phyloP scores from a whole-genome alignment of 192 early-diverging fungal genomes.

The Spizellomyces punctatus region DNA sequence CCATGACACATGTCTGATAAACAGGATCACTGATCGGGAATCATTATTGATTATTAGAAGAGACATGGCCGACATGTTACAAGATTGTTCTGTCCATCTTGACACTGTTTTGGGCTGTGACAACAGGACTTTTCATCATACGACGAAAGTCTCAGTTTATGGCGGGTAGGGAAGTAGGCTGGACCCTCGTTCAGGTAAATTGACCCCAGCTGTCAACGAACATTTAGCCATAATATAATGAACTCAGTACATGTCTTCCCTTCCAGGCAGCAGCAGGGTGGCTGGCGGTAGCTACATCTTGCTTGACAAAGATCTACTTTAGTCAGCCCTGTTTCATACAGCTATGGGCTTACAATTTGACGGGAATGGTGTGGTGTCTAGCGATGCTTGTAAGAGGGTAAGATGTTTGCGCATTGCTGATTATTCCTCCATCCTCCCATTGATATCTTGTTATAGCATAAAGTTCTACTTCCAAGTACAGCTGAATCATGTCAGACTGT shows the following conservation, averaged over 20 bases:
- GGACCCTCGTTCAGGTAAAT: neutral
- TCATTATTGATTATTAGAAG: no score
- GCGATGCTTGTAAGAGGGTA: conserved; percentile 12
- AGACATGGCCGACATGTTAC: no score
- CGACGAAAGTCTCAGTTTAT: neutral
- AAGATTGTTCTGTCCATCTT: no score
- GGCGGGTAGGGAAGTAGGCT: neutral
- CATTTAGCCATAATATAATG: neutral
- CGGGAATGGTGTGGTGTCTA: neutral
- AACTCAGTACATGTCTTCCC: neutral
- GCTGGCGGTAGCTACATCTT: neutral
- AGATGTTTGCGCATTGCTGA: neutral
- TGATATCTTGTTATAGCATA: conserved; percentile 2
- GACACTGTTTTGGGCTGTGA: neutral
- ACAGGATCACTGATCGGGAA: no score
- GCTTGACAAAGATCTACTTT: neutral
- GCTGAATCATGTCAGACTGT: conserved; percentile 28
- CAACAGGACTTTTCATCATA: neutral
- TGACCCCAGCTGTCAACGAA: neutral
- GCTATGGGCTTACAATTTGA: conserved; percentile 8
- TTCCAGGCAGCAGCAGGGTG: neutral
- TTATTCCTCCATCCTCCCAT: neutral
- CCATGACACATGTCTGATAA: no score
- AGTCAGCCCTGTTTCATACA: conserved; percentile 13
- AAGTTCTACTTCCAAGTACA: conserved; percentile 24